Base-by-base conservation (phyloP, 345 rosid species). In the Gossypium raimondii region DNA sequence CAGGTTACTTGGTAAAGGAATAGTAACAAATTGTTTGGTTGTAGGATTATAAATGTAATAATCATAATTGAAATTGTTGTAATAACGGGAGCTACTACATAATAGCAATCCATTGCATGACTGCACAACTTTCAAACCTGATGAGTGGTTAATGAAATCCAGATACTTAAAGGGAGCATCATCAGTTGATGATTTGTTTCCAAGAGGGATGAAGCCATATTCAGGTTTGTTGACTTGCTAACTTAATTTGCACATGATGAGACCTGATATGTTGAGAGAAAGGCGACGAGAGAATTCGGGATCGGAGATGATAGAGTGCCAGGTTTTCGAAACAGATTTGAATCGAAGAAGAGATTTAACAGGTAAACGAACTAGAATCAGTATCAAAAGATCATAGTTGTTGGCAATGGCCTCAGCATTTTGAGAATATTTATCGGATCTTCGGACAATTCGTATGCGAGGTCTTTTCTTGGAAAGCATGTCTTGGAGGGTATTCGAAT, bases 331-430 rank as follows among this genome's bases (percentile, higher is more conserved):
- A 2, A 80, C 78, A 0, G 53, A 71, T 53, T 82, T 85, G 78
- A 85, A 85, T 63, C 22, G 59, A 48, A 82, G 44, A 24, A 84
- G 63, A 13, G 82, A 78, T 72, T 70, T 78, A 68, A 78, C 44
- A 1, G 82, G 87, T 10, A 78, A 45, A 9, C 74, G 44, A 67
- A 76, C 34, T 62, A 82, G 79, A 64, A 80, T 78, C 17, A 67
- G 47, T 16, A 22, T 53, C 14, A 82, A 51, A 47, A 79, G 84
- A 56, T 85, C 81, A 48, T 24, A 12, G 72, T 48, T 67, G 14
- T 67, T 48, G 18, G 56, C 41, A n/a, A 70, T 29, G 41, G 76
- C 67, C 25, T 76, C 73, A 70, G 29, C 62, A 62, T 66, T 80
- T 17, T 61, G 47, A 25, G 0, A 53, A 34, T 79, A 63, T 18